Conservation (phyloP, 441 rosid species). For the Populus hybrid region DNA sequence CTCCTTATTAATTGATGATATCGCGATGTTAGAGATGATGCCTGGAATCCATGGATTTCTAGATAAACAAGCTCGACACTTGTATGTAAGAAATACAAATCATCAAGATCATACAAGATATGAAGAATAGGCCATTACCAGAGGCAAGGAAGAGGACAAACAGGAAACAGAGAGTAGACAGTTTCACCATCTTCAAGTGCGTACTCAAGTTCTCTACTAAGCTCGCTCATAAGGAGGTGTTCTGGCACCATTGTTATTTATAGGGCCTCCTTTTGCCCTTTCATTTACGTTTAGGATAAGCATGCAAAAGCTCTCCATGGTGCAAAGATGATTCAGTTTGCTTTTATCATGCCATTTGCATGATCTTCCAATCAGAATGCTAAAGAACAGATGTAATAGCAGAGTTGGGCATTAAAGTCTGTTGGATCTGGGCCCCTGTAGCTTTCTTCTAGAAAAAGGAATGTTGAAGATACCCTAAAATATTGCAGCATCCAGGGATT, state of each 20-base stretch:
- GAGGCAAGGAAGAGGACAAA: slow-evolving; percentile 17
- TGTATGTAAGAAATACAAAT: too few species aligned
- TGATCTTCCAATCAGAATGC: background rate
- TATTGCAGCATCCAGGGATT: background rate
- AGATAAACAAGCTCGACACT: too few species aligned
- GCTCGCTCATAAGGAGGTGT: background rate
- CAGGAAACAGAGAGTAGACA: slow-evolving; percentile 14
- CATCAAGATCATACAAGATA: background rate
- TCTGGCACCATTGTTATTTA: background rate
- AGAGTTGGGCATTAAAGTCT: background rate
- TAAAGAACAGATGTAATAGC: background rate
- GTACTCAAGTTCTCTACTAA: background rate
- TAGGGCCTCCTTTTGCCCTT: background rate
- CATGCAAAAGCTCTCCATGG: background rate
- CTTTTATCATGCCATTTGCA: background rate
- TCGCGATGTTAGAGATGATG: too few species aligned
- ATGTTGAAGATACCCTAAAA: background rate
- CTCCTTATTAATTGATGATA: too few species aligned
- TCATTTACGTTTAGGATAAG: slow-evolving; percentile 5
- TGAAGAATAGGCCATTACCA: slow-evolving; percentile 11
- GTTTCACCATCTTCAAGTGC: slow-evolving; percentile 20
- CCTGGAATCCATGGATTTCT: too few species aligned
- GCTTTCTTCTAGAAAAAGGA: background rate
- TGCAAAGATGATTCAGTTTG: slow-evolving; percentile 11
- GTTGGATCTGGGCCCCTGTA: background rate